Evolutionary conservation across 148 eudicot genomes (phyloP).

Genomic region (Fagopyrum homotropicum): DNA sequence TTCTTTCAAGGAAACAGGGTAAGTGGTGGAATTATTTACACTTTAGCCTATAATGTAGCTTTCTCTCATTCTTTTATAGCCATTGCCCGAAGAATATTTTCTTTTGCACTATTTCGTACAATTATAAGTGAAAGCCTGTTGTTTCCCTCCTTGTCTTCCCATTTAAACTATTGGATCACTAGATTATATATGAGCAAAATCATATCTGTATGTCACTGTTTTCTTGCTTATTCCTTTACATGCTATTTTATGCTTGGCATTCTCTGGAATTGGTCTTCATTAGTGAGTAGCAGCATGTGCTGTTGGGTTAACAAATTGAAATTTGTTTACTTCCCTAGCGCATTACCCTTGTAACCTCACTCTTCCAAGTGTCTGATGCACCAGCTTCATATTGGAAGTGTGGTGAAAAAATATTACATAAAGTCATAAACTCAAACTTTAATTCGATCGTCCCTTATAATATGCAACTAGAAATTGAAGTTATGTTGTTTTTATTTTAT

Average conservation of each 20-base stretch:
- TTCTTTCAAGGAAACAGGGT: conserved; percentile 92
- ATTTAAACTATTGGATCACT: neutral
- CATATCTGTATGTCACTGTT: neutral
- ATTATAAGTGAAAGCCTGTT: neutral
- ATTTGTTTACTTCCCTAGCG: neutral
- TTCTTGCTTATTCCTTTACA: neutral
- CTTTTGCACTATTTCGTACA: neutral
- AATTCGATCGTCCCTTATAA: neutral
- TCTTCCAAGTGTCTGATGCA: neutral
- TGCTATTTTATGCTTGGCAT: neutral
- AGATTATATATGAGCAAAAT: neutral
- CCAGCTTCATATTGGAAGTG: neutral
- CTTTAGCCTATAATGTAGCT: neutral
- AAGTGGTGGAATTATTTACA: conserved; percentile 9
- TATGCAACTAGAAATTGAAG: neutral
- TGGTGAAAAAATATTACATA: neutral
- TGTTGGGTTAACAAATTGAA: neutral
- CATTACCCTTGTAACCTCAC: neutral
- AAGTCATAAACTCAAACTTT: neutral
- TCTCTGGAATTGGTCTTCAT: neutral
- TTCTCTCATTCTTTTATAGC: neutral
- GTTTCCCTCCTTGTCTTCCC: neutral
- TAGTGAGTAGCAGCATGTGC: neutral
- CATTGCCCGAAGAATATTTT: neutral
- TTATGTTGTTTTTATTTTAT: neutral